Evolutionary conservation across 257 asterid species (phyloP), one percentile per base, ranked within the genome.

Genomic region (Fraxinus americana): DNA sequence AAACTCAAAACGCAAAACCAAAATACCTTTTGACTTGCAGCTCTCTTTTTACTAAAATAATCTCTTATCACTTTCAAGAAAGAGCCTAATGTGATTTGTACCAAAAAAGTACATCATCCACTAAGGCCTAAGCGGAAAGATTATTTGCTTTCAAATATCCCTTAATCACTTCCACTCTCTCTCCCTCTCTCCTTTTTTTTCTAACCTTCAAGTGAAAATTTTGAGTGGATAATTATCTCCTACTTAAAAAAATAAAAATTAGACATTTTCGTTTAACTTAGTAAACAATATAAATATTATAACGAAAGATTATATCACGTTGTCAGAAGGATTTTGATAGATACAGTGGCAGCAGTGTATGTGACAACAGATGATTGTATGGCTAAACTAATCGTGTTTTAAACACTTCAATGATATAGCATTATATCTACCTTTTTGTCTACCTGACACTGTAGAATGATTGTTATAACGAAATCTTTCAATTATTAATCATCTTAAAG

Each of bases 1-100:
- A 32, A 36, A 25, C 67, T 43, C 71, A 10, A 68, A 84, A 85
- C 79, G 82, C 78, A 73, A 83, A 85, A 80, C 75, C 71, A 32
- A 66, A 75, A 12, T 27, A 41, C 67, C 82, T 83, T 84, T 86
- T 84, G 71, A 67, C 82, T 80, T 50, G 48, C 29, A 5, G 9
- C 39, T 80, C 17, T 59, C 39, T 76, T 39, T 32, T 32, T 32
- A 32, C 34, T 32, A 32, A 2, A 32, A 32, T 32, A 32, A 32
- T 32, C 34, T 32, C 34, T 32, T 32, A 32, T 32, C 34, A 32
- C 27, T 41, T 77, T 43, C 72, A 61, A 66, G 67, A 74, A 34
- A 80, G 73, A 75, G 61, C 25, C 68, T 19, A 72, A 67, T n/a
- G 41, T 72, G 81, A 82, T 65, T 72, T 78, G 68, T 8, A 67